Evolutionary conservation across 2,329 filamentous ascomycete genomes (phyloP), one percentile per base, ranked within the genome.

Genomic region (Aspergillus cejpii): DNA sequence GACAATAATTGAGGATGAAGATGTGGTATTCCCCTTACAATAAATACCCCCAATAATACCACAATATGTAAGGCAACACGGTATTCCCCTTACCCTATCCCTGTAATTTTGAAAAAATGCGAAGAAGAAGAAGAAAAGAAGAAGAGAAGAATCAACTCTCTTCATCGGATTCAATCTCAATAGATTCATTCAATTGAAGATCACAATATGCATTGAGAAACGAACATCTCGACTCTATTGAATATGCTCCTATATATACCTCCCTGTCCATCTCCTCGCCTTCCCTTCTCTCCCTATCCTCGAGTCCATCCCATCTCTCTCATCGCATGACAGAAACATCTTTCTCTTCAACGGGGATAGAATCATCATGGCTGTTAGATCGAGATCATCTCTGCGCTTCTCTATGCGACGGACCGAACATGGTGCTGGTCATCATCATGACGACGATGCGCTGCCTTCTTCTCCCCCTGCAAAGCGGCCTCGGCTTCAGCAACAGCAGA

Each of bases 371-470:
- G 58, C 61, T 43, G 52, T 62, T 49, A 58, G 60, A 54, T 62
- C 62, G 53, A 59, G 58, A 53, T 51, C 61, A 4, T 61, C 61
- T 31, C 54, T 63, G 49, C 62, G 61, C 48, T 60, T 56, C 52
- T 56, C 60, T 45, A 51, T 62, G 58, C 61, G 61, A 64, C 60
- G 52, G 51, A 55, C 56, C 43, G 51, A 59, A 47, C 46, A 34
- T 20, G 31, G 7, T 17, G 8, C 31, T 20, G 15, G 50, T 43
- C 48, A 52, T 40, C 46, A 51, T 45, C 44, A 51, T 37, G 39
- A 54, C 37, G 38, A 26, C 39, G 29, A 39, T 28, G 14, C n/a
- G 1, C 10, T 14, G 37, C 26, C 14, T 8, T 28, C n/a, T 27
- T 39, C 15, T 41, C 54, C 59, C 31, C 57, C 59, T 26, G 45